Evolutionary conservation across 805 yeast species (phyloP).

Genomic region (Komagataella pseudopastoris): DNA sequence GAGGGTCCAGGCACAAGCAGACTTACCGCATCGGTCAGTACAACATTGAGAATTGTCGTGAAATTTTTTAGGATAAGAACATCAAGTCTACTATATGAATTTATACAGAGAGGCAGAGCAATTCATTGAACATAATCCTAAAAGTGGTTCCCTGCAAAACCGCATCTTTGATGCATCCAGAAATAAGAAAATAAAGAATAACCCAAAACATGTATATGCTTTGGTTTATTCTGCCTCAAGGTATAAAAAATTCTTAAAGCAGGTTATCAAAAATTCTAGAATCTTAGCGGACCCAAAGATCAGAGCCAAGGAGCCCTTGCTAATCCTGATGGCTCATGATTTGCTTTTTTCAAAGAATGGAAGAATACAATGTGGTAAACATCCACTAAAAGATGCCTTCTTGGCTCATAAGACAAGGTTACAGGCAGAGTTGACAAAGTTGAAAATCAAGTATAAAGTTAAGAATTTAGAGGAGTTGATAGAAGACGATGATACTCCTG

Average conservation of each 20-base stretch:
- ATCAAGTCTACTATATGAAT: conserved; percentile 13
- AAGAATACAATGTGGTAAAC: conserved; percentile 81
- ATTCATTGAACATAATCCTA: conserved; percentile 22
- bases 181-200: conserved; percentile 32
- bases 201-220: conserved; percentile 83
- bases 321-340: conserved; percentile 68
- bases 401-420: conserved; percentile 69
- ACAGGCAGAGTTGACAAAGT: conserved; percentile 67
- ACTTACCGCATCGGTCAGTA: background rate
- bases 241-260: conserved; percentile 49
- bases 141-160: conserved; percentile 40
- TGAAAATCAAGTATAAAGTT: conserved; percentile 63
- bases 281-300: conserved; percentile 37
- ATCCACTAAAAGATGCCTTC: conserved; percentile 71
- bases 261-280: conserved; percentile 53
- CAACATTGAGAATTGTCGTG: background rate
- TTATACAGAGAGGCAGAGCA: conserved; percentile 28
- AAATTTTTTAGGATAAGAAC: background rate
- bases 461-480: conserved; percentile 37
- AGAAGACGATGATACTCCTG: conserved; percentile 52
- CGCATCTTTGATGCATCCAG: conserved; percentile 37
- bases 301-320: conserved; percentile 37
- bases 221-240: conserved; percentile 66
- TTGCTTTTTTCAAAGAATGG: conserved; percentile 62
- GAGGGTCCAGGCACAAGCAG: background rate